Base-by-base conservation (phyloP, 257 asterid genomes). In the Mentha longifolia region DNA sequence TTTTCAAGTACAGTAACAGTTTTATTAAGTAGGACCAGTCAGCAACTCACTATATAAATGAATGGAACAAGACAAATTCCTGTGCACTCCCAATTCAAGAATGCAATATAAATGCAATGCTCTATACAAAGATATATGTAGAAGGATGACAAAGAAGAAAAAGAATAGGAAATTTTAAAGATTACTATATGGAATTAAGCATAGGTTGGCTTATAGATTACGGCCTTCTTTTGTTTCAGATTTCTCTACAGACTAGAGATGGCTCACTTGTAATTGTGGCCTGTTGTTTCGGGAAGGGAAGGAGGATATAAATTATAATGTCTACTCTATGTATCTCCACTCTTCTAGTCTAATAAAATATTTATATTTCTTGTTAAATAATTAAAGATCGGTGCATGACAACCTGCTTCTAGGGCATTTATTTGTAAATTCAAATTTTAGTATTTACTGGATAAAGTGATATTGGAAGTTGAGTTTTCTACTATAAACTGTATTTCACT, bases 71-170 rank as follows among this genome's bases (percentile, higher is more conserved):
- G 45, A 66, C 61, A 57, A 69, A 64, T 13, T 63, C 70, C 42
- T 41, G 31, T 47, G 76, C 71, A 65, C 30, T 10, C 9, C 39
- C 12, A 28, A 61, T 51, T 68, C 6, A 7, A 59, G 37, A 45
- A 28, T 47, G 74, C 50, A 22, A 70, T 63, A 60, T 60, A 42
- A 50, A 59, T 65, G 67, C 51, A 64, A 42, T 46, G 47, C 12
- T 19, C 17, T 11, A 51, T 55, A 11, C 9, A 22, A 22, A 22
- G 25, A 22, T 22, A 22, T 2, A 65, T 14, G 68, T 54, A n/a
- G 33, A 60, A 52, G 64, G 20, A 25, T 20, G 54, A 33, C 37
- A 68, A 14, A 65, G 65, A 71, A 58, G 42, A 37, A 41, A 50
- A 3, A 19, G 47, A 22, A 22, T 22, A 0, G 56, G 31, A 9